These are phyloP conservation scores for Cystobasidium pallidum DNA, from an alignment of 1,284 basidiomycete species.

Conservation along the genomic window DNA sequence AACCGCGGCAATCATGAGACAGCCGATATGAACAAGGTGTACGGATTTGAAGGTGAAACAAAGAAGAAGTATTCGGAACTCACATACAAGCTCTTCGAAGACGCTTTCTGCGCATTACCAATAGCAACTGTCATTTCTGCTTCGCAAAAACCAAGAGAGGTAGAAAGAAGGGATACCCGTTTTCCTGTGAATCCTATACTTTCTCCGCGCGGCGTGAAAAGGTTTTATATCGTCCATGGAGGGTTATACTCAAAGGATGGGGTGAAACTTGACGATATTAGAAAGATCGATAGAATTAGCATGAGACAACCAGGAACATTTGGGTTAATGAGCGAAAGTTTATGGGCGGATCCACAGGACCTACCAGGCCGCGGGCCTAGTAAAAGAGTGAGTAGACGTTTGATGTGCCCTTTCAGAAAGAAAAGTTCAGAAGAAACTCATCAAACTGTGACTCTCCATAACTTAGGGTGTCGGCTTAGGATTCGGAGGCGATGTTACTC, in stretches of 20 bases:
- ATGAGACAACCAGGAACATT: conserved; percentile 91
- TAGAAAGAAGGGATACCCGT: conserved; percentile 56
- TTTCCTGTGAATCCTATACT: conserved; percentile 65
- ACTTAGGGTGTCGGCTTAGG: conserved; percentile 86
- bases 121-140: conserved; percentile 82
- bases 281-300: conserved; percentile 76
- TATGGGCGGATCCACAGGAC: conserved; percentile 96
- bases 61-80: conserved; percentile 93
- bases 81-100: conserved; percentile 79
- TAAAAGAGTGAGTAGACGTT: conserved; percentile 69
- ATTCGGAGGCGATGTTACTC: conserved; percentile 79
- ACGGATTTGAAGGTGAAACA: conserved; percentile 66
- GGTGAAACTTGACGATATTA: conserved; percentile 89
- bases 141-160: conserved; percentile 65
- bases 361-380: conserved; percentile 88
- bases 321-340: conserved; percentile 75
- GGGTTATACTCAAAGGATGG: conserved; percentile 94
- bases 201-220: conserved; percentile 78
- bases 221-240: conserved; percentile 95
- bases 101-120: conserved; percentile 84
- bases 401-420: not conserved
- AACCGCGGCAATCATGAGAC: conserved; percentile 98
- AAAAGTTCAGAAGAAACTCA: not conserved
- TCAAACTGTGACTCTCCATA: not conserved
- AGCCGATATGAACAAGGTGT: conserved; percentile 69